These are phyloP conservation scores for Heracleum sosnowskyi DNA, from an alignment of 129 eudicot species.

Conservation along the genomic window DNA sequence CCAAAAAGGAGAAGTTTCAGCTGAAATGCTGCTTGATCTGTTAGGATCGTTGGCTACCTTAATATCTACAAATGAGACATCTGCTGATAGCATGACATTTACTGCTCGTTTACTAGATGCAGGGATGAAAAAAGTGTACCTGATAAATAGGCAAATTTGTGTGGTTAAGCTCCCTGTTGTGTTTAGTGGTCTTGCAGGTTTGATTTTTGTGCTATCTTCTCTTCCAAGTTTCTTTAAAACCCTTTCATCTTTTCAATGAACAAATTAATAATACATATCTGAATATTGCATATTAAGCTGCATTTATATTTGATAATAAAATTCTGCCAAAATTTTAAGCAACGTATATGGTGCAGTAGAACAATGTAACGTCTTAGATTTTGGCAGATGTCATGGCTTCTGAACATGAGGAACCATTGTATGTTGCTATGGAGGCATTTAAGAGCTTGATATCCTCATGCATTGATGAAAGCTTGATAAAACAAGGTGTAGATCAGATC, in stretches of 20 bases:
- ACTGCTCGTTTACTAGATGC: constrained; percentile 73
- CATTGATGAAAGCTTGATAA: constrained; percentile 74
- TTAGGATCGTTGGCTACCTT: constrained; percentile 59
- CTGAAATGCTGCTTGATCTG: constrained; percentile 65
- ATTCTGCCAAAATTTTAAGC: not conserved
- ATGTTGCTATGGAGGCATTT: constrained; percentile 65
- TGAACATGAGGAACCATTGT: constrained; percentile 81
- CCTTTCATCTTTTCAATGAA: not conserved
- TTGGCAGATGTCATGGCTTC: constrained; percentile 75
- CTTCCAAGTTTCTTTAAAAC: no score
- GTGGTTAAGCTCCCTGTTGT: constrained; percentile 86
- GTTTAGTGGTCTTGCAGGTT: constrained; percentile 70
- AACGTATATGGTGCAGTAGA: not conserved
- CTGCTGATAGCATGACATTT: constrained; percentile 86
- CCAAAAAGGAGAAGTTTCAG: constrained; percentile 51
- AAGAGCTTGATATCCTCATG: constrained; percentile 67
- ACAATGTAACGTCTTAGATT: constrained; percentile 10
- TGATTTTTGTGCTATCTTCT: not conserved
- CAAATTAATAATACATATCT: not conserved
- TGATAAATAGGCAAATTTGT: constrained; percentile 58
- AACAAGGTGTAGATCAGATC: constrained; percentile 73
- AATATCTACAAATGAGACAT: constrained; percentile 55
- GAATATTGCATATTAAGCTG: not conserved
- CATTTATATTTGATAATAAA: not conserved
- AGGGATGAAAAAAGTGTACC: constrained; percentile 69